Conservation (phyloP, 805 yeast genomes). For the Metschnikowia vanudenii region DNA sequence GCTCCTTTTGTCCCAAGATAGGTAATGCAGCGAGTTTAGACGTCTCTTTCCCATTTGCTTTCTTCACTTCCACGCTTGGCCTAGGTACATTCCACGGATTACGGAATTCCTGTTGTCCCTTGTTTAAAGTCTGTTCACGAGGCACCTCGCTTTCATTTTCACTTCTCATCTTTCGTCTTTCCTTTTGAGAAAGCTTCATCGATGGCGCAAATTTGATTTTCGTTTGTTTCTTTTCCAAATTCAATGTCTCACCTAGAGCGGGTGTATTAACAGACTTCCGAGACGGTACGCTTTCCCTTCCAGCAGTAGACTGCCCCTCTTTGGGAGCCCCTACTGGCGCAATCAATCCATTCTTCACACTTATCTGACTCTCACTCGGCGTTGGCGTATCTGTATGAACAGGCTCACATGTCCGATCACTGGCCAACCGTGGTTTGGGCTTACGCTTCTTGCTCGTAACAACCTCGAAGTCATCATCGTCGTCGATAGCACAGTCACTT, state of each 20-base stretch:
- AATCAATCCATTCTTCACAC: neutral
- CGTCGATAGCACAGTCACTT: slow-evolving; percentile 23
- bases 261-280: neutral
- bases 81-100: slow-evolving; percentile 13
- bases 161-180: slow-evolving; percentile 45
- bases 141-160: neutral
- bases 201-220: slow-evolving; percentile 37
- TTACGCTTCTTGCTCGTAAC: slow-evolving; percentile 25
- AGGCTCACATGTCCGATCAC: neutral
- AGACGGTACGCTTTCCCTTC: neutral
- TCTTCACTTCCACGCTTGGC: neutral
- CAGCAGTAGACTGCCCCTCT: neutral
- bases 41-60: neutral
- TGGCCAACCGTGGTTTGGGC: slow-evolving; percentile 7
- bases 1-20: slow-evolving; percentile 19
- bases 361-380: neutral
- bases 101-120: slow-evolving; percentile 1
- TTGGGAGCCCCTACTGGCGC: neutral
- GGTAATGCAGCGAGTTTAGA: slow-evolving; percentile 18
- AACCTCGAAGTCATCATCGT: slow-evolving; percentile 27
- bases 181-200: slow-evolving; percentile 57
- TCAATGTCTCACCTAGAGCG: slow-evolving; percentile 12
- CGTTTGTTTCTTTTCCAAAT: slow-evolving; percentile 17
- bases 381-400: neutral
- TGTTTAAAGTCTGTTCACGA: neutral